Evolutionary conservation across 2,329 filamentous ascomycete genomes (phyloP).

Genomic region (Fusarium liriodendri): DNA sequence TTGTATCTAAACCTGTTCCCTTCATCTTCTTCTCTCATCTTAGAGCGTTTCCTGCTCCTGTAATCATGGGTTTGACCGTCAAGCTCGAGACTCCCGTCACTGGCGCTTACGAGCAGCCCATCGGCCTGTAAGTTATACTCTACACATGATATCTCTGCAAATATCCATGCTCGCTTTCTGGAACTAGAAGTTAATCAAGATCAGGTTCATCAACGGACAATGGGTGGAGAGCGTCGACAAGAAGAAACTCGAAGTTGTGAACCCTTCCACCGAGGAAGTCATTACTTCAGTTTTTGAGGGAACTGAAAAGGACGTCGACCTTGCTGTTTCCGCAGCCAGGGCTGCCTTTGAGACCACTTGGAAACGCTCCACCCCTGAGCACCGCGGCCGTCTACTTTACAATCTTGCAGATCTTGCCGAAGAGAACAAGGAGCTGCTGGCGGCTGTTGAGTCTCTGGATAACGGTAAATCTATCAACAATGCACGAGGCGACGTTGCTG

Average conservation of each 20-base stretch:
- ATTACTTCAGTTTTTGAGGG: constrained; percentile 87
- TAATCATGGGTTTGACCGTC: constrained; percentile 54
- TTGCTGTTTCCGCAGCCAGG: constrained; percentile 86
- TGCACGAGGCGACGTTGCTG: constrained; percentile 79
- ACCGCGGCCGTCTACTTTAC: constrained; percentile 75
- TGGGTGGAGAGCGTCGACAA: constrained; percentile 84
- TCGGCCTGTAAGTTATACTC: constrained; percentile 61
- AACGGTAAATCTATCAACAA: constrained; percentile 85
- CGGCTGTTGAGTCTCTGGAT: constrained; percentile 87
- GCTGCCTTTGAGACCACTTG: constrained; percentile 84
- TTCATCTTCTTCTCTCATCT: not conserved
- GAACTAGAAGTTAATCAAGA: not conserved
- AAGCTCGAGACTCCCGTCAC: constrained; percentile 77
- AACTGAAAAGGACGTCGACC: constrained; percentile 85
- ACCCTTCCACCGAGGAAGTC: constrained; percentile 85
- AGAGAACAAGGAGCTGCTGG: constrained; percentile 80
- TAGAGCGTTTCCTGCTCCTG: not conserved
- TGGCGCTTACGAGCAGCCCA: constrained; percentile 69
- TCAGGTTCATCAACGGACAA: constrained; percentile 85
- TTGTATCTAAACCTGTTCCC: not conserved
- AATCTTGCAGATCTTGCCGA: constrained; percentile 86
- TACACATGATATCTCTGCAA: not conserved
- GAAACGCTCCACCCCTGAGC: constrained; percentile 75
- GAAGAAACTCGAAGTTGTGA: constrained; percentile 92
- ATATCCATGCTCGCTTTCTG: not conserved